A percentile compares a stretch with the other conserved stretches of the same genome.
Conservation (phyloP, 1,284 basidiomycete species). For the Ganoderma sinense region DNA sequence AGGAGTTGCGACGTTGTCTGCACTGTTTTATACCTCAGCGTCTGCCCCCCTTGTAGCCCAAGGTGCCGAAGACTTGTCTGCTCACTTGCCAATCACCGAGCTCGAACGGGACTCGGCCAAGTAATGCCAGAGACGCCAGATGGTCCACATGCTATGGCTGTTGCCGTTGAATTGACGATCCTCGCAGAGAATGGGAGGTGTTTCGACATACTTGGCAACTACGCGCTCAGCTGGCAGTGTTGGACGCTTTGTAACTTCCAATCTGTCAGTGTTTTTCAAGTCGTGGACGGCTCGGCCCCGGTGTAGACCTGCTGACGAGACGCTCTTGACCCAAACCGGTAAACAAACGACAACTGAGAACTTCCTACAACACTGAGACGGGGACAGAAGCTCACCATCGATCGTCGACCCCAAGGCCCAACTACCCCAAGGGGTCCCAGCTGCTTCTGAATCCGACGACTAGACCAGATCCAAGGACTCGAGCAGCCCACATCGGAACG, state of each 20-base stretch:
- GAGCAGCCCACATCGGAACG: not conserved
- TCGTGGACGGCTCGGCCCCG: not conserved
- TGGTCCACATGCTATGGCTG: not conserved
- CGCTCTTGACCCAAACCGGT: not conserved
- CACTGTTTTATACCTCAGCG: conserved; percentile 7
- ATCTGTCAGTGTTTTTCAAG: not conserved
- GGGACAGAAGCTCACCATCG: not conserved
- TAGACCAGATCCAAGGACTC: not conserved
- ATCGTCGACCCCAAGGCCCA: no score
- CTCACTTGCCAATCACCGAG: not conserved
- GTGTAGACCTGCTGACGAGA: not conserved
- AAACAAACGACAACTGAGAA: not conserved
- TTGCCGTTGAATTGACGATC: conserved; percentile 13
- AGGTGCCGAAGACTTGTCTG: not conserved
- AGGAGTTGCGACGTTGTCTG: not conserved
- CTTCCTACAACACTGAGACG: not conserved
- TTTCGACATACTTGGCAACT: not conserved
- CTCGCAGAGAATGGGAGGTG: not conserved
- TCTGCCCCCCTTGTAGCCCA: not conserved
- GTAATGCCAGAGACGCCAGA: conserved; percentile 1
- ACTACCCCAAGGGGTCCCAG: not conserved
- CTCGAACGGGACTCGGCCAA: not conserved
- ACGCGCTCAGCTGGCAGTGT: not conserved
- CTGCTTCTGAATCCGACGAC: not conserved
- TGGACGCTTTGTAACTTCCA: not conserved